Conservation (phyloP, 768 basidiomycete species). For the Clitopilus passeckerianus region DNA sequence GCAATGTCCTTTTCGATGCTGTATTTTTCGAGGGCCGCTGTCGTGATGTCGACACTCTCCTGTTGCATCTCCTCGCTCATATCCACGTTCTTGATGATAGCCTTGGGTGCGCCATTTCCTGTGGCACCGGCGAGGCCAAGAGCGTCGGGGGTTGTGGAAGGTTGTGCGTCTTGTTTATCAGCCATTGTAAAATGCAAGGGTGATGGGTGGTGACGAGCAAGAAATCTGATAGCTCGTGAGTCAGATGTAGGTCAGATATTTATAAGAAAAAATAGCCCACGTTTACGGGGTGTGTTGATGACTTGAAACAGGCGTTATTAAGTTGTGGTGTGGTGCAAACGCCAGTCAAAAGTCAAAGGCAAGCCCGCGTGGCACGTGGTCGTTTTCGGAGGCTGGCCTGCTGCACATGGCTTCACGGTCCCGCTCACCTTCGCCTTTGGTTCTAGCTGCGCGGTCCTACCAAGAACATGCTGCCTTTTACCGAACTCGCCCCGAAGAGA, state of each 20-base stretch:
- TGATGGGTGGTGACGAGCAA: slow-evolving; percentile 1
- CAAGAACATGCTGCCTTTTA: not conserved
- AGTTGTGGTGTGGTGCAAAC: not conserved
- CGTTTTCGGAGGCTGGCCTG: not conserved
- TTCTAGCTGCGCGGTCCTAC: not conserved
- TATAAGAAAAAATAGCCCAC: slow-evolving; percentile 1
- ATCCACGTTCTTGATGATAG: slow-evolving; percentile 94
- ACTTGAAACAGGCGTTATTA: not conserved
- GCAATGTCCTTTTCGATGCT: slow-evolving; percentile 98
- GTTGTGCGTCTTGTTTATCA: slow-evolving; percentile 56
- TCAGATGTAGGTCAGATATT: slow-evolving; percentile 1
- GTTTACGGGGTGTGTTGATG: not conserved
- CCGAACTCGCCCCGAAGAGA: too few relatives aligned
- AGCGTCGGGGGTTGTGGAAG: slow-evolving; percentile 51
- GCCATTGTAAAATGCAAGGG: slow-evolving; percentile 31
- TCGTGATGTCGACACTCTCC: slow-evolving; percentile 85
- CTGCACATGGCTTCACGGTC: not conserved
- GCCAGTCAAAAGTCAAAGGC: not conserved
- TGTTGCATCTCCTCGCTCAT: slow-evolving; percentile 98
- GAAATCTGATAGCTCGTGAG: slow-evolving; percentile 4
- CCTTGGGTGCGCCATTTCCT: slow-evolving; percentile 52
- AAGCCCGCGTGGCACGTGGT: not conserved
- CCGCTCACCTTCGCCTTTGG: not conserved
- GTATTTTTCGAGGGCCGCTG: slow-evolving; percentile 82
- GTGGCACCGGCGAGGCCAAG: slow-evolving; percentile 31